Conservation (phyloP, 139 green algal genomes). For the Microglena sp. region DNA sequence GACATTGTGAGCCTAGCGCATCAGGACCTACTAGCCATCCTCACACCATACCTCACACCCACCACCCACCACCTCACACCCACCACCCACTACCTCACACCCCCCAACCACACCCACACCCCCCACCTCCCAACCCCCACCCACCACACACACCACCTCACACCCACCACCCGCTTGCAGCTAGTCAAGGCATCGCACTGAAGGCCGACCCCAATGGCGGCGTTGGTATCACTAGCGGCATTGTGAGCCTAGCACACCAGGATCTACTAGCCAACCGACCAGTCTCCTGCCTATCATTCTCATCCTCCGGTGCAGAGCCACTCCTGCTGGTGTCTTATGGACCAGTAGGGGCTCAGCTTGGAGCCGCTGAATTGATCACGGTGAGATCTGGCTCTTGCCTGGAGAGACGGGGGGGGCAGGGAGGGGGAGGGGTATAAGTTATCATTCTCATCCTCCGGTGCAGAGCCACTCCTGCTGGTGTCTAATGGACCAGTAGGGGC, state of each 20-base stretch:
- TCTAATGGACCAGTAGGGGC: slow-evolving; percentile 25
- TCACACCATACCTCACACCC: no score
- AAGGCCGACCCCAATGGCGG: not conserved
- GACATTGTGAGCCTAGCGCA: slow-evolving; percentile 12
- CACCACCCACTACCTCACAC: not conserved
- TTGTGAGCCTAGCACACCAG: slow-evolving; percentile 7
- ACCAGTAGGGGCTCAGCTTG: slow-evolving; percentile 26
- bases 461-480: no score
- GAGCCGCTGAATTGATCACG: slow-evolving; percentile 18
- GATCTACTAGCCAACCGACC: slow-evolving; percentile 24
- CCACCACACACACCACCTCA: not conserved
- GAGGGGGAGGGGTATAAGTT: no score
- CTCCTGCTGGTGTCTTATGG: slow-evolving; percentile 24
- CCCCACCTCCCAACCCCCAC: no score
- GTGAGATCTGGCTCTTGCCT: no score
- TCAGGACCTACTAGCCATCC: slow-evolving; percentile 17
- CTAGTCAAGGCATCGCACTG: not conserved
- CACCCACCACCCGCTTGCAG: not conserved
- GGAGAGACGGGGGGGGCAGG: no score
- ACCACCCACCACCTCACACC: not conserved
- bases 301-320: no score
- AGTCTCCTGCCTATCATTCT: slow-evolving; percentile 19
- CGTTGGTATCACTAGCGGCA: slow-evolving; percentile 11
- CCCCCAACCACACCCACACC: not conserved
- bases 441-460: slow-evolving; percentile 14